Evolutionary conservation across 1,139 yeast genomes (phyloP).

Genomic region (Scheffersomyces illinoinensis): DNA sequence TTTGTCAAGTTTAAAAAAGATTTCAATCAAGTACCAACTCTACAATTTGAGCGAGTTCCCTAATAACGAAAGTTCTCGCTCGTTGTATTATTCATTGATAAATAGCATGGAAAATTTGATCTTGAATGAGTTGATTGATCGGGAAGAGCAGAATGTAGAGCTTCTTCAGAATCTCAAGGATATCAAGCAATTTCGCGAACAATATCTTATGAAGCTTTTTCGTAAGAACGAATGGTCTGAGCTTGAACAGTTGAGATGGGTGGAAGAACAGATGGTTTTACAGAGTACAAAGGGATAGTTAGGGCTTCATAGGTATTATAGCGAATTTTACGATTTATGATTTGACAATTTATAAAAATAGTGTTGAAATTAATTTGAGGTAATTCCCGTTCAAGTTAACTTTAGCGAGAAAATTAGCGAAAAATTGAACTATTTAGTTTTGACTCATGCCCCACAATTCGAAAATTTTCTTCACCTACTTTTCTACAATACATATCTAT

Average conservation of each 20-base stretch:
- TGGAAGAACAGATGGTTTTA: neutral
- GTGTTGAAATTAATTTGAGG: neutral
- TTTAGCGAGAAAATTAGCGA: neutral
- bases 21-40: conserved; percentile 32
- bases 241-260: neutral
- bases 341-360: neutral
- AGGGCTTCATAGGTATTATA: neutral
- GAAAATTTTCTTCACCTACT: neutral
- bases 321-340: neutral
- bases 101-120: conserved; percentile 17
- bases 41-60: conserved; percentile 18
- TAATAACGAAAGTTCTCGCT: conserved; percentile 14
- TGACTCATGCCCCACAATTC: neutral
- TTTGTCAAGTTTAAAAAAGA: conserved; percentile 27
- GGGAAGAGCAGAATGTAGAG: conserved; percentile 1
- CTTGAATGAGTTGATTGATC: conserved; percentile 3
- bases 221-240: neutral
- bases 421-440: neutral
- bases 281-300: neutral
- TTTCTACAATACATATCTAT: neutral
- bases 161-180: neutral
- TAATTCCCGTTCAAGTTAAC: neutral
- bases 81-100: conserved; percentile 19
- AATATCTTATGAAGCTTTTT: neutral
- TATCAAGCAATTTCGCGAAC: neutral